Base-by-base conservation (phyloP, 805 yeast genomes). In the Tetrapisispora iriomotensis region DNA sequence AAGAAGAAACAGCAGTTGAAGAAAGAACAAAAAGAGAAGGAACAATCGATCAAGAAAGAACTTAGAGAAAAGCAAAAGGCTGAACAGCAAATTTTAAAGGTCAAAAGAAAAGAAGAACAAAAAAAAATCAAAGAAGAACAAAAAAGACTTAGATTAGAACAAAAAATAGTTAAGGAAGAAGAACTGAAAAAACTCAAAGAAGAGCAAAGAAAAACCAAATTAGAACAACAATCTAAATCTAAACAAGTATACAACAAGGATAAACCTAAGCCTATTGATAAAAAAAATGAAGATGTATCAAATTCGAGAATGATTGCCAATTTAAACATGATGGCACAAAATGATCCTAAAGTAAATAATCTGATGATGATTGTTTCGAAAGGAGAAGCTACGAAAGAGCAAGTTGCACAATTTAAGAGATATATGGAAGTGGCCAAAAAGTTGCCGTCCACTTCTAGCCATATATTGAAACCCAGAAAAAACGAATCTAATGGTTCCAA, bases 361-460 rank as follows among this genome's bases (percentile, higher is more conserved):
- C 63, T 90, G 38, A 87, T 90, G 96, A 77, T 79, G 45, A 72
- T 71, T 5, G 96, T 90, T 2, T 96, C 97, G 0, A 72, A 80
- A 40, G 95, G 95, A 4, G 70, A 67, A 19, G 95, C 96, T 0
- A 58, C 77, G 1, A 72, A 75, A 5, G 77, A 71, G 6, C 90
- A 86, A 56, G 81, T 90, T 14, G 65, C 74, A 19, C 77, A 75
- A 34, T 90, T 90, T 57, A 95, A 88, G 58, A 77, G 72, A 17
- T 83, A 82, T 50, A 86, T 90, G 41, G 78, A 75, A 43, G 67
- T 77, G 39, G 96, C 96, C 0, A 71, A 82, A 45, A 75, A 71
- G 22, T 79, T 81, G 87, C 85, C 87, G 1, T 57, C 65, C 1
- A 45, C 77, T 59, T 43, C 77, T 49, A 33, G 17, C 13, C 13